A percentile compares a stretch with the other conserved stretches of the same genome.
Conservation (phyloP, 192 early-diverging fungal species). For the Rhizophagus sp. region DNA sequence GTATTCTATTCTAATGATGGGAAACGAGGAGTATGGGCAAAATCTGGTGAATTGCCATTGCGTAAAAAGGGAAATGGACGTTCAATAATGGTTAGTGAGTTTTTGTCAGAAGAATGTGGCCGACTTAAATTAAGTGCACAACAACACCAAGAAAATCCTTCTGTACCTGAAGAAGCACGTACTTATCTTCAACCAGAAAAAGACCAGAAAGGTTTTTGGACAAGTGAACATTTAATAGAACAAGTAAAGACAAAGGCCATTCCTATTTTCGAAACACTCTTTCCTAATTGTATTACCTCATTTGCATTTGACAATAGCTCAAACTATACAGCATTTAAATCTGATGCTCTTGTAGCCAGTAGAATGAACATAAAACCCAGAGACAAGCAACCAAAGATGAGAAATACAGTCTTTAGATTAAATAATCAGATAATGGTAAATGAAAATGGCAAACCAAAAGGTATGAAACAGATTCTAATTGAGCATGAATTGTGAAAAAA, state of each 20-base stretch:
- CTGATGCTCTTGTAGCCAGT: slow-evolving; percentile 13
- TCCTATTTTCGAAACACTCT: slow-evolving; percentile 14
- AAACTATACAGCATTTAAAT: no score
- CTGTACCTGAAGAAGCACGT: not conserved
- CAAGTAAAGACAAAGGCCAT: slow-evolving; percentile 10
- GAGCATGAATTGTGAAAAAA: not conserved
- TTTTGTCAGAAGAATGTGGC: not conserved
- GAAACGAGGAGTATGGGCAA: slow-evolving; percentile 15
- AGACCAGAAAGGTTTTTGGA: slow-evolving; percentile 9
- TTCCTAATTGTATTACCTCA: not conserved
- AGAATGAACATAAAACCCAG: no score
- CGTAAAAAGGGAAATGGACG: slow-evolving; percentile 4
- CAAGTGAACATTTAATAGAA: slow-evolving; percentile 10
- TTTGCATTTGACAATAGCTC: slow-evolving; percentile 30
- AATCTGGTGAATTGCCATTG: not conserved
- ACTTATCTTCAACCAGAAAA: slow-evolving; percentile 3
- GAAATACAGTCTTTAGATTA: not conserved
- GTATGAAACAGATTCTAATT: not conserved
- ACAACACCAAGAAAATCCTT: not conserved
- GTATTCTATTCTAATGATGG: slow-evolving; percentile 6
- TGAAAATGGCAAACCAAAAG: not conserved
- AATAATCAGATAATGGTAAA: not conserved
- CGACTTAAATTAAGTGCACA: not conserved
- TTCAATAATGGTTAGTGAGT: slow-evolving; percentile 4
- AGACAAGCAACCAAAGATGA: no score